phyloP scores from a whole-genome alignment of 805 yeast genomes.

The Myxozyma melibiosi region DNA sequence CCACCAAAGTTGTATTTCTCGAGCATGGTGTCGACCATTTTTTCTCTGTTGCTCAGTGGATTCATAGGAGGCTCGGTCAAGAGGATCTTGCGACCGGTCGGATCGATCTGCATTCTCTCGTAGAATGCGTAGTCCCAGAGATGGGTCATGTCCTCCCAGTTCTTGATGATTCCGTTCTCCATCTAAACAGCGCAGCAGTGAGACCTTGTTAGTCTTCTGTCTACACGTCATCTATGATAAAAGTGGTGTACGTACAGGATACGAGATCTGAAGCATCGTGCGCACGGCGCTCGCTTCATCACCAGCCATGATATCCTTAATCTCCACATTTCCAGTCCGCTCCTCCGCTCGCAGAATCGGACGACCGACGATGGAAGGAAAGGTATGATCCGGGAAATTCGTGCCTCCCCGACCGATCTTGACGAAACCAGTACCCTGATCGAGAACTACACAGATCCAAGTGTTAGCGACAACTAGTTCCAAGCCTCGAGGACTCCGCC shows the following conservation, averaged over 20 bases:
- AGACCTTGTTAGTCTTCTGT: neutral
- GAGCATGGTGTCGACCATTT: conserved; percentile 90
- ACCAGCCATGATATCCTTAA: conserved; percentile 97
- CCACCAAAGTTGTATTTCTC: conserved; percentile 90
- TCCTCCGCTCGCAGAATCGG: conserved; percentile 98
- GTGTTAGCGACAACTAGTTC: too few relatives aligned
- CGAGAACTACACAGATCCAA: conserved; percentile 63
- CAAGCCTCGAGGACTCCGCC: too few relatives aligned
- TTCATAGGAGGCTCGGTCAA: conserved; percentile 98
- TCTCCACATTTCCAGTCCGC: conserved; percentile 71
- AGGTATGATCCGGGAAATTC: conserved; percentile 95
- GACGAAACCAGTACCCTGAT: conserved; percentile 95
- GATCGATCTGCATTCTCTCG: conserved; percentile 80
- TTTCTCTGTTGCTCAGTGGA: conserved; percentile 85
- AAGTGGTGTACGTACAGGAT: conserved; percentile 54
- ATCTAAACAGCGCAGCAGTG: conserved; percentile 44
- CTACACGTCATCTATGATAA: neutral
- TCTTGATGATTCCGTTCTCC: conserved; percentile 97
- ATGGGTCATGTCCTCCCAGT: conserved; percentile 99
- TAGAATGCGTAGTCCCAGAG: conserved; percentile 97
- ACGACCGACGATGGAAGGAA: conserved; percentile 96
- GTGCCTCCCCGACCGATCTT: conserved; percentile 84
- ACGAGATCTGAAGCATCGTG: conserved; percentile 86
- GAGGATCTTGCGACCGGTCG: conserved; percentile 74
- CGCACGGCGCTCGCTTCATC: conserved; percentile 91